These are phyloP conservation scores for Tolypocladium guangdongense DNA, from an alignment of 2,329 filamentous ascomycete genomes.

Conservation along the genomic window DNA sequence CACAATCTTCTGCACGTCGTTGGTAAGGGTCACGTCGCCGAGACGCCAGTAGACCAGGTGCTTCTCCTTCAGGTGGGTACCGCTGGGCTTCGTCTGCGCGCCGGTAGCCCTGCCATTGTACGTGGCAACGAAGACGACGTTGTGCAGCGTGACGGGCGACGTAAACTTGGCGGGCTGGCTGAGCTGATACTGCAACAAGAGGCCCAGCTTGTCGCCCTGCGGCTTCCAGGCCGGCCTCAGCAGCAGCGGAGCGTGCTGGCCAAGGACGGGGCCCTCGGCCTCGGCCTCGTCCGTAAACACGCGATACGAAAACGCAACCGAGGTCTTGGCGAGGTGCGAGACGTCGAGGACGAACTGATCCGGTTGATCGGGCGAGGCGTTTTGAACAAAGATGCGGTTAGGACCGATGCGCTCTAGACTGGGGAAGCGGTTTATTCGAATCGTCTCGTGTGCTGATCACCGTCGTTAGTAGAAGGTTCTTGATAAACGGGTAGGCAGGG, in stretches of 20 bases:
- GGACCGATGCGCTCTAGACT: slow-evolving; percentile 86
- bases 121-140: slow-evolving; percentile 61
- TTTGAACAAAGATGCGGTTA: slow-evolving; percentile 81
- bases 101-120: slow-evolving; percentile 58
- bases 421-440: slow-evolving; percentile 80
- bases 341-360: slow-evolving; percentile 75
- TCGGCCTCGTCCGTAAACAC: slow-evolving; percentile 58
- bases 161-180: slow-evolving; percentile 54
- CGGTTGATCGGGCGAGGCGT: slow-evolving; percentile 49
- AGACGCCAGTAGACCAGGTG: slow-evolving; percentile 72
- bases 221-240: slow-evolving; percentile 73
- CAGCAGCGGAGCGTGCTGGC: slow-evolving; percentile 57
- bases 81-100: slow-evolving; percentile 67
- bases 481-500: background rate
- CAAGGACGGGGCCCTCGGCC: slow-evolving; percentile 29
- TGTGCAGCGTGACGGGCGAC: slow-evolving; percentile 42
- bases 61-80: slow-evolving; percentile 70
- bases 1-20: slow-evolving; percentile 64
- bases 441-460: slow-evolving; percentile 44
- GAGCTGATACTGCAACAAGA: slow-evolving; percentile 73
- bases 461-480: background rate
- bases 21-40: slow-evolving; percentile 58
- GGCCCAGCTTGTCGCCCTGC: slow-evolving; percentile 73
- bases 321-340: slow-evolving; percentile 58
- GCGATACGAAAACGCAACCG: slow-evolving; percentile 87